phyloP scores from a whole-genome alignment of 2,329 filamentous ascomycete genomes.

The Claviceps humidiphila region DNA sequence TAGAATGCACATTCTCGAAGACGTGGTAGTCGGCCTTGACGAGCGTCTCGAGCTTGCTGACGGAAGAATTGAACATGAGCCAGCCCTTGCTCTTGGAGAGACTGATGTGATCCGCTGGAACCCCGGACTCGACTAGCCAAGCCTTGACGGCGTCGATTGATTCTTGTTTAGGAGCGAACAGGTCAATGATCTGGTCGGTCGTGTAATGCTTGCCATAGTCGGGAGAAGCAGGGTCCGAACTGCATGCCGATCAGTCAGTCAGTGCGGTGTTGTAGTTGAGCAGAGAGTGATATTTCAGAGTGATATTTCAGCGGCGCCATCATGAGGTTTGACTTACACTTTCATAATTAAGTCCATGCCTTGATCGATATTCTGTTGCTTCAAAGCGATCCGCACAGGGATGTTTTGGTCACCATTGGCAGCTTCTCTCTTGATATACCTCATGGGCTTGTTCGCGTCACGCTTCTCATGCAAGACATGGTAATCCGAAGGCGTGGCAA shows the following conservation, averaged over 20 bases:
- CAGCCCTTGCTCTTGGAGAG: constrained; percentile 39
- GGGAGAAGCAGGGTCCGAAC: constrained; percentile 27
- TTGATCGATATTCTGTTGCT: constrained; percentile 31
- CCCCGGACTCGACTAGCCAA: constrained; percentile 40
- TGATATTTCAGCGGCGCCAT: too few species aligned
- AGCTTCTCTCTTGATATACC: constrained; percentile 15
- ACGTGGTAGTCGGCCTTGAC: constrained; percentile 39
- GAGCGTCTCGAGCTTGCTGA: constrained; percentile 37
- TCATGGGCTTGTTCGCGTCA: constrained; percentile 5
- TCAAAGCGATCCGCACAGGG: constrained; percentile 29
- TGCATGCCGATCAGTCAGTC: not conserved
- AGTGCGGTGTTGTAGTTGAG: too few species aligned
- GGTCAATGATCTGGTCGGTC: constrained; percentile 26
- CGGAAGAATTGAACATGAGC: constrained; percentile 41
- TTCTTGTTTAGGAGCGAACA: constrained; percentile 29
- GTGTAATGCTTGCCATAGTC: constrained; percentile 36
- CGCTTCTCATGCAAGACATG: constrained; percentile 22
- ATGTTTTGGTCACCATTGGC: constrained; percentile 11
- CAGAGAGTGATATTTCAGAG: too few species aligned
- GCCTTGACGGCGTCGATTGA: constrained; percentile 34
- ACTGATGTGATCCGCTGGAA: constrained; percentile 31
- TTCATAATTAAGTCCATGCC: constrained; percentile 29
- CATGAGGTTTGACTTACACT: constrained; percentile 14
- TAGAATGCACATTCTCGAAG: constrained; percentile 26
- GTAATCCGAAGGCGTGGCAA: constrained; percentile 9